A percentile compares a stretch with the other conserved stretches of the same genome.
These are phyloP conservation scores for Pythium guiyangense DNA, from an alignment of 352 stramenopile species.

Conservation along the genomic window DNA sequence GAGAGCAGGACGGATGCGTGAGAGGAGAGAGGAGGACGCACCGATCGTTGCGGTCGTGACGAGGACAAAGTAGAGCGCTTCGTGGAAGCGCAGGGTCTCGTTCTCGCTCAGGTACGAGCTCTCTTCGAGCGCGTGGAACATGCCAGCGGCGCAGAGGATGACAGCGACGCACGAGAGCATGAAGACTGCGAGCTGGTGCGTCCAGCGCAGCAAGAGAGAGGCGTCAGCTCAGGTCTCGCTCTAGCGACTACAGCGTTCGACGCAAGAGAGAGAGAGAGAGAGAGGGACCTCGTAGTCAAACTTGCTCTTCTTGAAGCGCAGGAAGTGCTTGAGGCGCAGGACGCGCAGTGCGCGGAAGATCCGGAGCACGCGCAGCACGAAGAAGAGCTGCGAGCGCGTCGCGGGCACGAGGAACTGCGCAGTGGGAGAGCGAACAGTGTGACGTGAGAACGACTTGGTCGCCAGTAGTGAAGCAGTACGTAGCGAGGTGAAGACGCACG, in stretches of 20 bases:
- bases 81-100: slow-evolving; percentile 42
- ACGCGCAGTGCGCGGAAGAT: slow-evolving; percentile 68
- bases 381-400: slow-evolving; percentile 45
- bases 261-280: too few species aligned
- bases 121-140: slow-evolving; percentile 66
- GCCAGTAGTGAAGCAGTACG: background rate
- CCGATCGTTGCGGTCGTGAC: slow-evolving; percentile 71
- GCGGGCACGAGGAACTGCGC: slow-evolving; percentile 40
- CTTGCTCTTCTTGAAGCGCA: slow-evolving; percentile 56
- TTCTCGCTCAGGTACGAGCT: slow-evolving; percentile 27
- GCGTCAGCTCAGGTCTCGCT: background rate
- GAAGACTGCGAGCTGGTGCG: slow-evolving; percentile 50
- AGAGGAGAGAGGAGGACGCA: slow-evolving; percentile 10
- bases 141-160: slow-evolving; percentile 55
- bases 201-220: background rate
- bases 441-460: too few species aligned
- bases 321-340: slow-evolving; percentile 47
- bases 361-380: slow-evolving; percentile 61
- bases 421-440: background rate
- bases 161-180: slow-evolving; percentile 58
- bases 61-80: slow-evolving; percentile 71
- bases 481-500: slow-evolving; percentile 23
- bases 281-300: slow-evolving; percentile 81
- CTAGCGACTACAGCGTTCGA: too few species aligned
- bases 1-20: background rate